Percentiles rank a stretch among this genome's conserved stretches.
These are phyloP conservation scores for Tricholomella constricta DNA, from an alignment of 768 basidiomycete genomes.

Conservation along the genomic window DNA sequence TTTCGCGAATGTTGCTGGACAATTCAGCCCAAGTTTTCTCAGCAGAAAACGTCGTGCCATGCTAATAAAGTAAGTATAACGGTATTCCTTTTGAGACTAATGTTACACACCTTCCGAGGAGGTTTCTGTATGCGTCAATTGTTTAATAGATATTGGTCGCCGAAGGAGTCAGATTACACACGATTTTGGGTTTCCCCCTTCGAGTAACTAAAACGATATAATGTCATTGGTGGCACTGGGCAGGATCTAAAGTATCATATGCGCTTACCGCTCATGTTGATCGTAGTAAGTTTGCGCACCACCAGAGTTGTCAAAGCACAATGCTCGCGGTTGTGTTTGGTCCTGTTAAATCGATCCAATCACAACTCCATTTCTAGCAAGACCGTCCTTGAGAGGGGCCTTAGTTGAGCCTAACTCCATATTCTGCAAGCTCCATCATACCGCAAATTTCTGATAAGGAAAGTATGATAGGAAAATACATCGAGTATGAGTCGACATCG, in stretches of 20 bases:
- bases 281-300: neutral
- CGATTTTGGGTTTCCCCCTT: conserved; percentile 46
- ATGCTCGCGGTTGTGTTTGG: neutral
- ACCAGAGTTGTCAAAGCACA: no score
- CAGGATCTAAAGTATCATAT: neutral
- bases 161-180: conserved; percentile 30
- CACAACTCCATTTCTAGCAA: no score
- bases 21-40: conserved; percentile 85
- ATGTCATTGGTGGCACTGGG: neutral
- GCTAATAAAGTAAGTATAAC: conserved; percentile 41
- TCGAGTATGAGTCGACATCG: neutral
- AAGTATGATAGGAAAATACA: neutral
- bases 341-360: neutral
- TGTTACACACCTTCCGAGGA: conserved; percentile 42
- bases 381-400: no score
- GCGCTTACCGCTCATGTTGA: neutral
- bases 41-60: conserved; percentile 72
- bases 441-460: neutral
- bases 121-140: conserved; percentile 37
- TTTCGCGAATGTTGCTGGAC: conserved; percentile 86
- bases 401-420: no score
- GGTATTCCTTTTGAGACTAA: neutral
- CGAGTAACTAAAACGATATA: conserved; percentile 29
- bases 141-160: conserved; percentile 5
- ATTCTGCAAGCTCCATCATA: no score